Conservation (phyloP, 164 flowering plant species). For the Magnolia changhungtana region DNA sequence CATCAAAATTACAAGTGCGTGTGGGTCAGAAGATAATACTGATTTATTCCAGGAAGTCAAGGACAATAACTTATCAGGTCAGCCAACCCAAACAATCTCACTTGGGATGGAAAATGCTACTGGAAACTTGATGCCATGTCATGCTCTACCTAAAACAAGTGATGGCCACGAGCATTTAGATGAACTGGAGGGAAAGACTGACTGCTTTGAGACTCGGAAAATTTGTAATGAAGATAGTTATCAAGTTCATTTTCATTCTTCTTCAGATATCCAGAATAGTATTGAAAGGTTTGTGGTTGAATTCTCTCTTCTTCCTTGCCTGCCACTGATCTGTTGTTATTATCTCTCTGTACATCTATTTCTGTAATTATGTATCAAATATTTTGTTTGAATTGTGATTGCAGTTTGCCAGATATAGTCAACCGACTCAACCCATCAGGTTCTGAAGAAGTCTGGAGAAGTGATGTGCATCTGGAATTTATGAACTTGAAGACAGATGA, state of each 20-base stretch:
- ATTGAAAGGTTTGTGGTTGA: slow-evolving; percentile 22
- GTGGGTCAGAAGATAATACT: slow-evolving; percentile 15
- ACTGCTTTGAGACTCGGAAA: slow-evolving; percentile 13
- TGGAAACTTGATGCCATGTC: slow-evolving; percentile 7
- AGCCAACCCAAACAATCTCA: slow-evolving; percentile 16
- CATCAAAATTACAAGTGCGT: slow-evolving; percentile 12
- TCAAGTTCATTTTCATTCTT: slow-evolving; percentile 9
- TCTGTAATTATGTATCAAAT: slow-evolving; percentile 3
- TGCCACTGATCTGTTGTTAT: neutral
- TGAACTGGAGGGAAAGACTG: slow-evolving; percentile 14
- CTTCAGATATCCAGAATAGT: slow-evolving; percentile 15
- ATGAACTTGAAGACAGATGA: slow-evolving; percentile 16
- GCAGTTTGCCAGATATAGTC: slow-evolving; percentile 14
- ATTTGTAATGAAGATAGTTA: slow-evolving; percentile 13
- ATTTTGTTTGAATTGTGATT: neutral
- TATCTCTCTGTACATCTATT: neutral
- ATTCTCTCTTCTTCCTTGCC: neutral
- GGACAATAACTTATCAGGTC: slow-evolving; percentile 12
- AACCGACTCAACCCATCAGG: slow-evolving; percentile 17
- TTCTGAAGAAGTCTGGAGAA: slow-evolving; percentile 20
- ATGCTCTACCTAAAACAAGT: neutral
- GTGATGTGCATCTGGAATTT: slow-evolving; percentile 6
- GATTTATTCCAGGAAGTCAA: slow-evolving; percentile 14
- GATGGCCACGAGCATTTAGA: slow-evolving; percentile 9
- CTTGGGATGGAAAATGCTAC: slow-evolving; percentile 14